Evolutionary conservation across 23 red algal genomes (phyloP), one percentile per base, ranked within the genome.

Genomic region (Gracilaria gracilis): DNA sequence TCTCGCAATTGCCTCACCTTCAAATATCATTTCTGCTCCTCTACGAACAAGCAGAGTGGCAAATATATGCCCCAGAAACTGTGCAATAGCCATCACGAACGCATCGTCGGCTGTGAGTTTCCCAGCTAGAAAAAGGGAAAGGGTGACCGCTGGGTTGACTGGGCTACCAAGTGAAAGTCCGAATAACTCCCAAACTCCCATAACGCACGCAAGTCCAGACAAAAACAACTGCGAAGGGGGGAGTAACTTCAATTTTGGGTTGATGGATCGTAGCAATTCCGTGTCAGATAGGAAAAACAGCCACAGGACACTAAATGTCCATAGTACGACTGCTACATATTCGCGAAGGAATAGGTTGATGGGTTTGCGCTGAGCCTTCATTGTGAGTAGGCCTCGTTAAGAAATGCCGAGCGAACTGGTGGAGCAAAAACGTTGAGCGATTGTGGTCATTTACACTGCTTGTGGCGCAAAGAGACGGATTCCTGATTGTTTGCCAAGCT

Each of bases 181-280:
- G 29, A 90, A 90, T 27, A 90, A 20, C 27, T 90, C 87, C 87
- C 87, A 90, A 4, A 90, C 57, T 32, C 65, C 87, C 87, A 90
- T 90, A 23, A 72, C 53, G 28, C 53, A 50, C 12, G 67, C 87
- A 1, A 90, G 74, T 9, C 27, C 54, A 51, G 76, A 90, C 1
- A 80, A 47, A 51, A 90, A 90, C 64, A 90, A 24, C 23, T 64
- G 75, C 21, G 72, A 77, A 31, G 72, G 72, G 9, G 72, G 72
- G 72, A 77, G 50, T 28, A 3, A 42, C 23, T 50, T 13, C 72
- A 77, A 77, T 27, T n/a, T 77, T 0, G 72, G 72, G 27, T 50
- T 77, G 3, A 77, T 46, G 4, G 72, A 77, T 9, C 72, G 72
- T 12, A 77, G 19, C 6, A 77, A 77, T 31, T 77, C 42, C 21